Base-by-base conservation (phyloP, 1,139 yeast species). In the Eremothecium sinecaudum region DNA sequence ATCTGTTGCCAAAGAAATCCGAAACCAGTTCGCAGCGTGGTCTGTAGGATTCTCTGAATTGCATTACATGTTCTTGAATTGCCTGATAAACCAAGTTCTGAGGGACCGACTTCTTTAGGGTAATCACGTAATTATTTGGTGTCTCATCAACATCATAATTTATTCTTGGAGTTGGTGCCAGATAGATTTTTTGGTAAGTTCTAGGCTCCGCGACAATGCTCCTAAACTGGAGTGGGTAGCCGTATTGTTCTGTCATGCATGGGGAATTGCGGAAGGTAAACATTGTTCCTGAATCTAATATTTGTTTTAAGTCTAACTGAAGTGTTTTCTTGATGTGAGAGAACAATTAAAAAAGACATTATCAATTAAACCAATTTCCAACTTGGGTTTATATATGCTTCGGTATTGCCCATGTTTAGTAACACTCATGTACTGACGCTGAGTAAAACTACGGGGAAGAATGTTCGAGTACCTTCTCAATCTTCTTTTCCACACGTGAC, bases 1-100 rank as follows among this genome's bases (percentile, higher is more conserved):
- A 51, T 23, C 48, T 44, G 36, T 47, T 49, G 23, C 57, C 56
- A 31, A 50, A 51, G 16, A 50, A 29, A 35, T 51, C 56, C 12
- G 43, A 39, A 5, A 50, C 56, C 10, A 48, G 23, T 11, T 35
- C 43, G 35, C 46, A 52, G 8, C 33, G 32, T 32, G 57, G 57
- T 16, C 36, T 35, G 30, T 43, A 35, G 14, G 29, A 31, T 22
- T 44, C 40, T 23, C 40, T 40, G 13, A 45, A 20, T 19, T 38
- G 40, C 14, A 27, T 18, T 6, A 48, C 22, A 17, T 41, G 34
- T 4, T 34, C 21, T 14, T 43, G 37, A 24, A 50, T 34, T 5
- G 43, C 47, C 2, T 43, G 24, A 17, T 40, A 36, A 12, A 48
- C 33, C 13, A 27, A 27, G 15, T 38, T 40, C 11, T 32, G 30